These are phyloP conservation scores for Berberis vulgaris DNA, from an alignment of 164 flowering plant species.

Conservation along the genomic window DNA sequence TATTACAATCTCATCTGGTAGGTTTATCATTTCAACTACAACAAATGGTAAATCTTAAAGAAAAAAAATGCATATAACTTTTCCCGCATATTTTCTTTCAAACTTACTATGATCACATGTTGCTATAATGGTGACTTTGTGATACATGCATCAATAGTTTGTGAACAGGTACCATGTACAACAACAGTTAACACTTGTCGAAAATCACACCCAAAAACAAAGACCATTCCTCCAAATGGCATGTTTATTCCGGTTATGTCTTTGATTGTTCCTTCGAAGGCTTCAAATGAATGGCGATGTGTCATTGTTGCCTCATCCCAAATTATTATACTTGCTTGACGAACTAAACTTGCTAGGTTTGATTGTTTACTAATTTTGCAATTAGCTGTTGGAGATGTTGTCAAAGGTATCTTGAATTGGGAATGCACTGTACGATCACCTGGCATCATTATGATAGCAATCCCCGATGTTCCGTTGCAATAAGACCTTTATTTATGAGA, in stretches of 20 bases:
- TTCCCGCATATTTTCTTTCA: background rate
- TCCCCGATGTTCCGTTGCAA: background rate
- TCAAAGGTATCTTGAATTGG: background rate
- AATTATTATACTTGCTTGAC: background rate
- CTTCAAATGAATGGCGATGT: constrained; percentile 3
- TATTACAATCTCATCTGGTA: background rate
- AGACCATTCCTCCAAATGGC: background rate
- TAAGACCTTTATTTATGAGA: background rate
- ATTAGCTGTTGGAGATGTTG: background rate
- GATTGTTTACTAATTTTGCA: background rate
- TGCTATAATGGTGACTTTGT: background rate
- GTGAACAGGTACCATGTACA: background rate
- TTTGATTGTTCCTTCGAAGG: background rate
- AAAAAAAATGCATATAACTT: background rate
- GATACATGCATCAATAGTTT: background rate
- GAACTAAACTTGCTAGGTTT: background rate
- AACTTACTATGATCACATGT: background rate
- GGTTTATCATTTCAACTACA: background rate
- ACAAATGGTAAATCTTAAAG: background rate
- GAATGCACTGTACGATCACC: background rate
- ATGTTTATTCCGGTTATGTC: background rate
- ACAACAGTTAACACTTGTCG: background rate
- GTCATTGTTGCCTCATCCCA: constrained; percentile 13
- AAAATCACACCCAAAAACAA: constrained; percentile 4
- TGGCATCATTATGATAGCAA: background rate